A percentile compares a stretch with the other conserved stretches of the same genome.
Conservation (phyloP, 192 early-diverging fungal genomes). For the Coemansia umbellata region DNA sequence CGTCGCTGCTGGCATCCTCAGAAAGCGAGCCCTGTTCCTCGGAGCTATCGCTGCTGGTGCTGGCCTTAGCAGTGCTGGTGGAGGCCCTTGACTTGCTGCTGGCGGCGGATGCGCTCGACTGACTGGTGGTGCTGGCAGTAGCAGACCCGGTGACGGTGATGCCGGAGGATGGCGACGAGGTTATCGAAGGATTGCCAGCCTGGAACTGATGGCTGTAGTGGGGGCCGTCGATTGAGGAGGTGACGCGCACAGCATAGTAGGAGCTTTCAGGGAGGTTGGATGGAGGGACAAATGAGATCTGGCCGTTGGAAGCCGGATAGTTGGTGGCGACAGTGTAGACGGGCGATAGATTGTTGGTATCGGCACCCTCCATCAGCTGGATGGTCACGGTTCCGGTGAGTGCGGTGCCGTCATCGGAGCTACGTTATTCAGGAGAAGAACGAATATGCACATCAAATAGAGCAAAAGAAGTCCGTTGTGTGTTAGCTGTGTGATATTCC, state of each 20-base stretch:
- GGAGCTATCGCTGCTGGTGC: neutral
- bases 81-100: neutral
- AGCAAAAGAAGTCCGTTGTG: no score
- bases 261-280: slow-evolving; percentile 15
- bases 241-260: slow-evolving; percentile 41
- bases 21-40: neutral
- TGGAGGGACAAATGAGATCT: slow-evolving; percentile 24
- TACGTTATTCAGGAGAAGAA: slow-evolving; percentile 16
- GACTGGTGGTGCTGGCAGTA: neutral
- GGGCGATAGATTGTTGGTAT: slow-evolving; percentile 38
- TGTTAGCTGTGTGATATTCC: no score
- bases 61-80: neutral
- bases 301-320: slow-evolving; percentile 13
- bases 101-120: no score
- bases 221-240: slow-evolving; percentile 27
- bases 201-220: slow-evolving; percentile 50
- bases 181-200: slow-evolving; percentile 21
- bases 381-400: slow-evolving; percentile 40
- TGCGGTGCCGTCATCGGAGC: slow-evolving; percentile 24
- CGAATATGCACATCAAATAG: no score
- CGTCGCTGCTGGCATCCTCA: slow-evolving; percentile 4
- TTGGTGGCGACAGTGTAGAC: slow-evolving; percentile 22
- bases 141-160: slow-evolving; percentile 1
- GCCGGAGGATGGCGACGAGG: neutral
- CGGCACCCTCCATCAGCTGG: slow-evolving; percentile 46